Base-by-base conservation (phyloP, 495 filamentous ascomycete species). In the Xylaria scruposa region DNA sequence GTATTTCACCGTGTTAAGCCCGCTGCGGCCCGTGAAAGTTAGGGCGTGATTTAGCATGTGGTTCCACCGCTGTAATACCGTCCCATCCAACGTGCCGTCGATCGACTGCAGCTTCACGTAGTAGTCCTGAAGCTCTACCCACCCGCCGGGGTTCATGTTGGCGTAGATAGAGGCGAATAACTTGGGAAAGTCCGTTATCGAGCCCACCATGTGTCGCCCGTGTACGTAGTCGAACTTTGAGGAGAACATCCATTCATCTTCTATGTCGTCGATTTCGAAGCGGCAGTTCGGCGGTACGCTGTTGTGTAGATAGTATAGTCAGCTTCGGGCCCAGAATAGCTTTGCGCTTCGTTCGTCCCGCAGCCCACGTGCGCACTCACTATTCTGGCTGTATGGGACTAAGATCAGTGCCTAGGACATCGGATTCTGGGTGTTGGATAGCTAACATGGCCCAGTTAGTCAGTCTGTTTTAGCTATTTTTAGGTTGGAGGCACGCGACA, bases 191-290 rank as follows among this genome's bases (percentile, higher is more conserved):
- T 86, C 80, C 5, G 76, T 73, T 61, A 88, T 84, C 69, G 79
- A 84, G 74, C 80, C 80, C 26, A 78, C 74, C 67, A 88, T 78
- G 36, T 80, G 73, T 17, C 87, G 80, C 17, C 78, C 74, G 73
- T 88, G 86, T 63, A 89, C 82, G 74, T 81, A 86, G 77, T 88
- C 85, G 74, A 88, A 88, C 13, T 60, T 71, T 13, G 80, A 68
- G 10, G 67, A 53, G 74, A 79, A 88, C 9, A 81, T 70, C 87
- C 87, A 89, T 1, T 81, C 74, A 62, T 87, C 81, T 75, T 88
- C 85, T 9, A 82, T 82, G 70, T 89, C 85, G 75, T 86, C 83
- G 65, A 88, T 79, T 69, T 86, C 75, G 76, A 88, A 88, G 9
- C 72, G 73, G 60, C 80, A 78, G 72, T 88, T 88, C 15, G 83